A percentile compares a stretch with the other conserved stretches of the same genome.
Evolutionary conservation across 2,329 filamentous ascomycete species (phyloP).

Genomic region (Rutstroemia sp.): DNA sequence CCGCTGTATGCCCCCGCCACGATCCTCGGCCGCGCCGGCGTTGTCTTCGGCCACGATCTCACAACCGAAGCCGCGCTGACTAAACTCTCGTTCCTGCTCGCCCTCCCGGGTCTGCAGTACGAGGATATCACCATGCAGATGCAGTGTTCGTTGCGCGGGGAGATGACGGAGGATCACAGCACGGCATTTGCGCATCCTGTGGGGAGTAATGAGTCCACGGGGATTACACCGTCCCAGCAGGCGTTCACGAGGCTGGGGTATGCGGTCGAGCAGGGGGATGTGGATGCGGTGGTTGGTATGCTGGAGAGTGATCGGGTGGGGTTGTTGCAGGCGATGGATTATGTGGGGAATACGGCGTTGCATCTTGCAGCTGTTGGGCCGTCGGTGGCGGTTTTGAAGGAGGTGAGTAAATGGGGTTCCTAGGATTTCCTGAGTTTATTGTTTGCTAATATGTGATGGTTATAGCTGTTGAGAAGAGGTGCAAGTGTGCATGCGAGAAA

Average conservation of each 20-base stretch:
- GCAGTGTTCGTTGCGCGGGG: conserved; percentile 55
- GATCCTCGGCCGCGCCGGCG: conserved; percentile 56
- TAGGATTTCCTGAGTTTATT: not conserved
- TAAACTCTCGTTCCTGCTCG: conserved; percentile 41
- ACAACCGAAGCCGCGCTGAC: conserved; percentile 48
- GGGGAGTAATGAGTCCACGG: conserved; percentile 14
- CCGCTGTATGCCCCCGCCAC: conserved; percentile 53
- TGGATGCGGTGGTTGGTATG: conserved; percentile 33
- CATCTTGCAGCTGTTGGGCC: conserved; percentile 36
- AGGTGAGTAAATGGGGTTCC: conserved; percentile 32
- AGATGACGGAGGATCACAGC: conserved; percentile 45
- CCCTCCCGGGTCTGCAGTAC: conserved; percentile 47
- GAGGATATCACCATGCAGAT: conserved; percentile 54
- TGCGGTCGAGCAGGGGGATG: conserved; percentile 52
- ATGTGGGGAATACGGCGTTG: conserved; percentile 33
- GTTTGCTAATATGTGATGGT: not conserved
- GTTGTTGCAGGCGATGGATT: conserved; percentile 31
- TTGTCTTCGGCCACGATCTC: conserved; percentile 62
- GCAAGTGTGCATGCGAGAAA: conserved; percentile 63
- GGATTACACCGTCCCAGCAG: conserved; percentile 39
- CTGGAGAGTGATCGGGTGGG: conserved; percentile 24
- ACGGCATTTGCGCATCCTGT: conserved; percentile 50
- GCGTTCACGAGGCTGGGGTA: conserved; percentile 55
- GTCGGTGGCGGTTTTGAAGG: conserved; percentile 46
- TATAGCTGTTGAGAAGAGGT: conserved; percentile 41